Evolutionary conservation across 1,284 basidiomycete species (phyloP), one percentile per base, ranked within the genome.

Genomic region (Golubevia pallescens): DNA sequence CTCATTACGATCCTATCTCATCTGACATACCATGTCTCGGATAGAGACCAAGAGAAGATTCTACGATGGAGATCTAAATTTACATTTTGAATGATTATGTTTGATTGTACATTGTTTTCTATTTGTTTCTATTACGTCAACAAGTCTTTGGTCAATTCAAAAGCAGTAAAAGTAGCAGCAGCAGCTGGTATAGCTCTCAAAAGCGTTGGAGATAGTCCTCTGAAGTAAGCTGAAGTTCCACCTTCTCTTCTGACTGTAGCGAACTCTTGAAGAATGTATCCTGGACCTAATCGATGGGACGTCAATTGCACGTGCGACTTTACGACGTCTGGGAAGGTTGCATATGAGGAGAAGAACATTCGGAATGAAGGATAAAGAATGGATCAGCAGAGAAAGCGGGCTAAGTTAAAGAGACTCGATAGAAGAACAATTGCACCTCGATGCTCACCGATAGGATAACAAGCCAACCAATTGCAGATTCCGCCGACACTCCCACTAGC

Each of bases 381-480:
- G n/a, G n/a, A n/a, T n/a, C n/a, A n/a, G 19, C 24, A 13, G 21
- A 13, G 14, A 51, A 58, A 19, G 32, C n/a, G 19, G 34, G 1
- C 38, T n/a, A 52, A 19, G 19, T 1, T 6, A 20, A 10, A 21
- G 24, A 16, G 62, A n/a, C 24, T 7, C 56, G 20, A n/a, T n/a
- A n/a, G n/a, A n/a, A n/a, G n/a, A n/a, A n/a, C n/a, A n/a, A n/a
- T n/a, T n/a, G n/a, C n/a, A n/a, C n/a, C n/a, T n/a, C n/a, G 54
- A 34, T 3, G 51, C 62, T 34, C 60, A 92, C 91, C 92, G 3
- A 95, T 87, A 0, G 94, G 95, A 85, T 97, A 98, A 81, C 92
- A 95, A 1, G 93, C 89, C 2, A 97, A 88, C 96, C 96, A 99
- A 84, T 99, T 98, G 0, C 91, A 91, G 58, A 95, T 90, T 0